Evolutionary conservation across 129 eudicot species (phyloP).

Genomic region (Calendula officinalis): DNA sequence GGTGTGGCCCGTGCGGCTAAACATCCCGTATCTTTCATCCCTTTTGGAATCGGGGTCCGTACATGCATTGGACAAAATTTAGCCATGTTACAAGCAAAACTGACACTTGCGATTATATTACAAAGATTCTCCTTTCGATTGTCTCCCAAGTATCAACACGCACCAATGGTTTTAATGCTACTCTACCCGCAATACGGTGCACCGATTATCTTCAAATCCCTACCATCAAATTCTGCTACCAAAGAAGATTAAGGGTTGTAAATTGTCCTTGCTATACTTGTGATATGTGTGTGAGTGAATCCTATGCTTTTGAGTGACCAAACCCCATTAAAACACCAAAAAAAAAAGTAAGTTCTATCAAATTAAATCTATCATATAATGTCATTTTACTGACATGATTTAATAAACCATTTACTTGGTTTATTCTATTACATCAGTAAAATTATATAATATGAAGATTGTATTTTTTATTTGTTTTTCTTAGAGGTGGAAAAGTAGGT

Average conservation of each 20-base stretch:
- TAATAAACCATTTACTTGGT: conserved; percentile 7
- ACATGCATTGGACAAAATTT: conserved; percentile 85
- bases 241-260: conserved; percentile 40
- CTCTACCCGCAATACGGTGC: conserved; percentile 84
- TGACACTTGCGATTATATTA: conserved; percentile 62
- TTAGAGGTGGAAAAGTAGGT: conserved; percentile 1
- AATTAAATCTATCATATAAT: conserved; percentile 13
- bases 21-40: conserved; percentile 69
- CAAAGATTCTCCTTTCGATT: conserved; percentile 56
- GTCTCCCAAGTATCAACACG: conserved; percentile 72
- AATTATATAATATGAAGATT: conserved; percentile 1
- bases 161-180: conserved; percentile 77
- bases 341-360: background rate
- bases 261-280: conserved; percentile 26
- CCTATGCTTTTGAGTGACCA: conserved; percentile 29
- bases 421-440: background rate
- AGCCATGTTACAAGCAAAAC: conserved; percentile 76
- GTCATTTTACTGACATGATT: background rate
- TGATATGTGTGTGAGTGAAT: conserved; percentile 36
- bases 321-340: conserved; percentile 13
- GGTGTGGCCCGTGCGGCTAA: conserved; percentile 90
- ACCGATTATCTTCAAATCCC: conserved; percentile 56
- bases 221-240: conserved; percentile 31
- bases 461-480: conserved; percentile 3
- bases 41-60: conserved; percentile 81